Evolutionary conservation across 1,139 yeast genomes (phyloP).

Genomic region (Zygoascus hellenicus): DNA sequence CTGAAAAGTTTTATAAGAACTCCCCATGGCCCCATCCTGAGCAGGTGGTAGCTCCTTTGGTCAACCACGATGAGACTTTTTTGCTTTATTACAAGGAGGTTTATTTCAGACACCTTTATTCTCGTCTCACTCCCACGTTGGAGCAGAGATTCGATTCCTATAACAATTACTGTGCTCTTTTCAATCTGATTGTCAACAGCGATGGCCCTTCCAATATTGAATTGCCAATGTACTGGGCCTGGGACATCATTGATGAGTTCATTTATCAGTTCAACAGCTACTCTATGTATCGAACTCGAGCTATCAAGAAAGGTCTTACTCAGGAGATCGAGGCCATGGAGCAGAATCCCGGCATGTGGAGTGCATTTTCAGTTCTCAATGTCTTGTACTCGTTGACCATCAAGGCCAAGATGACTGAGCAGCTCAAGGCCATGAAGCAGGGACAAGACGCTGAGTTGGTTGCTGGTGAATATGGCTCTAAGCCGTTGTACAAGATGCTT

Average conservation of each 20-base stretch:
- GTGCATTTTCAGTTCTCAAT: slow-evolving; percentile 43
- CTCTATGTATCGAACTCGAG: slow-evolving; percentile 39
- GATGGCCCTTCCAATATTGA: slow-evolving; percentile 42
- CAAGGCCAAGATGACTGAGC: slow-evolving; percentile 41
- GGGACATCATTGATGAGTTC: slow-evolving; percentile 49
- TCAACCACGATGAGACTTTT: slow-evolving; percentile 41
- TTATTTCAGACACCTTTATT: slow-evolving; percentile 45
- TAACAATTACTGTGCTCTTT: slow-evolving; percentile 45
- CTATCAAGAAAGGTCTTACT: slow-evolving; percentile 31
- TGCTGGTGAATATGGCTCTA: slow-evolving; percentile 42
- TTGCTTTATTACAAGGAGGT: slow-evolving; percentile 44
- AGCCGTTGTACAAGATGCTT: slow-evolving; percentile 40
- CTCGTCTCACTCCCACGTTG: slow-evolving; percentile 39
- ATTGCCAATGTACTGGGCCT: slow-evolving; percentile 44
- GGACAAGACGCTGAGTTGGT: slow-evolving; percentile 33
- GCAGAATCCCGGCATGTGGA: slow-evolving; percentile 42
- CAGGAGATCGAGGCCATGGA: slow-evolving; percentile 36
- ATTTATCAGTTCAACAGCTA: slow-evolving; percentile 46
- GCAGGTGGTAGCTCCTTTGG: slow-evolving; percentile 39
- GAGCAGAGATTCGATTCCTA: slow-evolving; percentile 44
- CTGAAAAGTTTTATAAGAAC: slow-evolving; percentile 41
- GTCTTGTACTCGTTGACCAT: slow-evolving; percentile 44
- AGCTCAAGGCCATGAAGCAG: slow-evolving; percentile 36
- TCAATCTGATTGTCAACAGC: slow-evolving; percentile 41
- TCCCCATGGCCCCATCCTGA: slow-evolving; percentile 45